A percentile compares a stretch with the other conserved stretches of the same genome.
Conservation (phyloP, 768 basidiomycete species). For the Hypholoma sublateritium region DNA sequence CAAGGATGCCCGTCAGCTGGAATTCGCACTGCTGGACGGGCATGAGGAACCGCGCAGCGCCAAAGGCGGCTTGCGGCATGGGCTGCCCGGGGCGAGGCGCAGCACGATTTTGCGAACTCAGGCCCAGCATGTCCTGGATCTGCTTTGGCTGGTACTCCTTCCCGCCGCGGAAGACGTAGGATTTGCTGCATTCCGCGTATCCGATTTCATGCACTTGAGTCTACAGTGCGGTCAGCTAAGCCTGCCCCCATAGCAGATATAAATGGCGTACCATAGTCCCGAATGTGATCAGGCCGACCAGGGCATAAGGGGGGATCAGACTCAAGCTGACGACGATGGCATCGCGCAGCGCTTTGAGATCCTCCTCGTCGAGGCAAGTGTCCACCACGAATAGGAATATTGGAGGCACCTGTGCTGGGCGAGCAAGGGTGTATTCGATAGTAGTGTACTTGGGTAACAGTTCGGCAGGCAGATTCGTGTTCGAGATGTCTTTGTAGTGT, state of each 20-base stretch:
- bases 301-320: slow-evolving; percentile 88
- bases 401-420: slow-evolving; percentile 89
- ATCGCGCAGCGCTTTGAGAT: slow-evolving; percentile 93
- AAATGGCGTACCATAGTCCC: slow-evolving; percentile 84
- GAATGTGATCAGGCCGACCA: slow-evolving; percentile 94
- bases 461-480: slow-evolving; percentile 95
- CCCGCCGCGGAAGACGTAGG: slow-evolving; percentile 97
- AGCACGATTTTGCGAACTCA: slow-evolving; percentile 75
- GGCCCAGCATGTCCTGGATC: slow-evolving; percentile 96
- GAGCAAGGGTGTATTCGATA: slow-evolving; percentile 97
- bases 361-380: slow-evolving; percentile 94
- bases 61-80: slow-evolving; percentile 75
- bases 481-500: slow-evolving; percentile 98
- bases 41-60: slow-evolving; percentile 88
- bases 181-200: slow-evolving; percentile 94
- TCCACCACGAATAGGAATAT: slow-evolving; percentile 98
- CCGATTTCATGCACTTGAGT: slow-evolving; percentile 98
- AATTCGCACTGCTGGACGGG: slow-evolving; percentile 94
- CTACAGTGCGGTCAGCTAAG: slow-evolving; percentile 37
- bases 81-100: slow-evolving; percentile 87
- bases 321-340: slow-evolving; percentile 93
- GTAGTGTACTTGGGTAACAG: slow-evolving; percentile 98
- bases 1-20: slow-evolving; percentile 91
- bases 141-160: slow-evolving; percentile 97
- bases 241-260: background rate